Conservation (phyloP, 177 flowering plant species). For the Vitis hybrid region DNA sequence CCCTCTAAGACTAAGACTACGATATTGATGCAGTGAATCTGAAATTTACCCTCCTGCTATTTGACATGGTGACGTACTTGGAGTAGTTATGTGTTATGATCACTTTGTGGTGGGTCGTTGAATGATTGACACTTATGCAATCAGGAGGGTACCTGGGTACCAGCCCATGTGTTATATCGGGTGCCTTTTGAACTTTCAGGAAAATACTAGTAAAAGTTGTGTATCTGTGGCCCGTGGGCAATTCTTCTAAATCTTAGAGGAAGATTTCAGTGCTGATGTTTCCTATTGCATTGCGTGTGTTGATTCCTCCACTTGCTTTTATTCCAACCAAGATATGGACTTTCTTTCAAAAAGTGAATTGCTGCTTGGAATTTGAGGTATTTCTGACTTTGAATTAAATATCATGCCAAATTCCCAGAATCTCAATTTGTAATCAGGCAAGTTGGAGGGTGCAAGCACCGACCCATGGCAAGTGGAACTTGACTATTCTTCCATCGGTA, state of each 20-base stretch:
- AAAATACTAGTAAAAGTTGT: neutral
- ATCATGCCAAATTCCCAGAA: slow-evolving; percentile 5
- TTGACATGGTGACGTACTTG: no score
- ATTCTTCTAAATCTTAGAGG: slow-evolving; percentile 5
- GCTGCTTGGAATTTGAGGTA: slow-evolving; percentile 5
- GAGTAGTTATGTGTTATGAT: no score
- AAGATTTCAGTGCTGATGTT: slow-evolving; percentile 14
- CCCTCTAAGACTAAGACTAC: no score
- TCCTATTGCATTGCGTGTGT: slow-evolving; percentile 8
- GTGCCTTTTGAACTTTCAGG: neutral
- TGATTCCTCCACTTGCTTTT: slow-evolving; percentile 22
- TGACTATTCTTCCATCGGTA: neutral
- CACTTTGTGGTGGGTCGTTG: neutral
- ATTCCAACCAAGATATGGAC: slow-evolving; percentile 22
- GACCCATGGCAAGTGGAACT: neutral
- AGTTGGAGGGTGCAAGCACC: neutral
- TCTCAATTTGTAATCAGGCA: neutral
- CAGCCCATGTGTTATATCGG: neutral
- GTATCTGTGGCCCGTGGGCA: neutral
- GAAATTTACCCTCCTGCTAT: no score
- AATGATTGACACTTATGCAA: no score
- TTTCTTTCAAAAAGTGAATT: slow-evolving; percentile 3
- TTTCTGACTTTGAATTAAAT: neutral
- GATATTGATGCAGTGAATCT: neutral
- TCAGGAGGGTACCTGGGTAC: neutral